phyloP scores from a whole-genome alignment of 768 basidiomycete species.

The Phlebiopsis gigantea region DNA sequence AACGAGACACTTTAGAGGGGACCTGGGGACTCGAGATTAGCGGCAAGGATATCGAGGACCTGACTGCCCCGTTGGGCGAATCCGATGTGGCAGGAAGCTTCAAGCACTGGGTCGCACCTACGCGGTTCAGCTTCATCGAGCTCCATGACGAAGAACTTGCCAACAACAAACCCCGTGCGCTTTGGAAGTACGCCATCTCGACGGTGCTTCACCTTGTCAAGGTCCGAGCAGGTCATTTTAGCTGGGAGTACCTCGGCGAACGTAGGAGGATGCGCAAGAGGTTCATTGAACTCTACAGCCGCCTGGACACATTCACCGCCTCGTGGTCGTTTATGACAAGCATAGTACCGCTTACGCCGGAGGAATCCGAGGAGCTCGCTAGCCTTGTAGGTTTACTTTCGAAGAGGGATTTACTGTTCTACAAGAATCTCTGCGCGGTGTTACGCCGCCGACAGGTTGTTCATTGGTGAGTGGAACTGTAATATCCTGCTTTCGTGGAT shows the following conservation, averaged over 20 bases:
- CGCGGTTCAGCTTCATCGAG: neutral
- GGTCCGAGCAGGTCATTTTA: neutral
- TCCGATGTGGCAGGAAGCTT: neutral
- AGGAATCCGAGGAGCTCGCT: slow-evolving; percentile 1
- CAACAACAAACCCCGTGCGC: neutral
- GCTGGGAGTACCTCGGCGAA: neutral
- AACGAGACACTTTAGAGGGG: neutral
- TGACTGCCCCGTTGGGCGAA: neutral
- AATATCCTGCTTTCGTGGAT: too few species aligned
- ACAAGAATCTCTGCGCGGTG: neutral
- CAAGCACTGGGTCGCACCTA: neutral
- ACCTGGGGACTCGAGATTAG: neutral
- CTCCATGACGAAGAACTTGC: neutral
- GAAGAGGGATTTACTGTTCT: neutral
- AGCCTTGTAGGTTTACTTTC: neutral
- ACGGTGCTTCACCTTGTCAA: neutral
- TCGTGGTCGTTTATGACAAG: neutral
- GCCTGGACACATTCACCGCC: neutral
- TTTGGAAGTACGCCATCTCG: neutral
- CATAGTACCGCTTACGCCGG: neutral
- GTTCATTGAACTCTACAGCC: neutral
- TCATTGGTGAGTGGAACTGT: neutral
- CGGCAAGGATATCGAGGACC: neutral
- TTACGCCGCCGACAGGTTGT: neutral
- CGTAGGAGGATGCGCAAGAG: neutral